Base-by-base conservation (phyloP, 371 early-diverging fungal species). In the Catenaria anguillulae region DNA sequence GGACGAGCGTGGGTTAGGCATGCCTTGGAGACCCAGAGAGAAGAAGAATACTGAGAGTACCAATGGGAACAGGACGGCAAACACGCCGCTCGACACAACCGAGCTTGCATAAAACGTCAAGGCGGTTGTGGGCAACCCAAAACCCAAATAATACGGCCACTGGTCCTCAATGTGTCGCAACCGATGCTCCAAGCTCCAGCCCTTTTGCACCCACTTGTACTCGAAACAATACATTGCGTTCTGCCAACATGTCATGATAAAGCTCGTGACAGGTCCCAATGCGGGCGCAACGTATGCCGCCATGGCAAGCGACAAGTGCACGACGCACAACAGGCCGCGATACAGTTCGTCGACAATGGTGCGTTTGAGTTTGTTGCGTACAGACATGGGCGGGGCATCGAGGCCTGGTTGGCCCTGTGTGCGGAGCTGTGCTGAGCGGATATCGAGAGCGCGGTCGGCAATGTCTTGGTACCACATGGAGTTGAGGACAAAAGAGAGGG, bases 101-200 rank as follows among this genome's bases (percentile, higher is more conserved):
- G 42, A 60, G 40, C 71, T 67, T 35, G 68, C 67, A 50, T 68
- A 72, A 56, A 71, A 72, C 0, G 73, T 68, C 13, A 48, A 29
- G 12, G 64, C 17, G n/a, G 73, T 67, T 29, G 61, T 63, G 4
- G 76, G 76, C 15, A 73, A 55, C 0, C 76, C 77, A 58, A 74
- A 74, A 0, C 73, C 73, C 8, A 67, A 29, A 64, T 69, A 74
- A 56, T 74, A 74, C 1, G 68, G 64, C 73, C 73, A 74, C 17
- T 62, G 64, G 36, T 36, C 10, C 61, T 74, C 73, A 24, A 75
- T 65, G 35, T 61, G 66, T 2, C 60, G 67, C 17, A 73, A 42
- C 33, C 66, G 48, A 55, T 60, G 54, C 29, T 68, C 63, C 12
- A 75, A 37, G 29, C 60, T 23, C 71, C 72, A 69, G 8, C 68